A percentile compares a stretch with the other conserved stretches of the same genome.
phyloP scores from a whole-genome alignment of 1,284 basidiomycete genomes.

The Trametes pubescens region DNA sequence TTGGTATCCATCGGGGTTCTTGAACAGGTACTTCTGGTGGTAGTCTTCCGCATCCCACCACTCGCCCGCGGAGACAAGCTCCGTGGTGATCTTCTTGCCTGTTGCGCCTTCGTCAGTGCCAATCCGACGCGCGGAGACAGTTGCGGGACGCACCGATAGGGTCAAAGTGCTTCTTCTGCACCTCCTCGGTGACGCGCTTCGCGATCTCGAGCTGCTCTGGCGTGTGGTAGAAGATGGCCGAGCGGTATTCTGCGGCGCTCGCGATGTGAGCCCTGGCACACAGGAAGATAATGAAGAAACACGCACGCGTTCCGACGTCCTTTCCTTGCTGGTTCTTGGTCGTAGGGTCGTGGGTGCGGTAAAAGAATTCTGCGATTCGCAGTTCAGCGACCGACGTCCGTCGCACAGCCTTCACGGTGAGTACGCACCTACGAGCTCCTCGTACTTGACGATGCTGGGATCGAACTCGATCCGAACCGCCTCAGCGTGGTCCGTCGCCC shows the following conservation, averaged over 20 bases:
- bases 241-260: constrained; percentile 83
- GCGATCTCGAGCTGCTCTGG: constrained; percentile 82
- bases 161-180: constrained; percentile 87
- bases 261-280: not conserved
- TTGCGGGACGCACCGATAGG: constrained; percentile 56
- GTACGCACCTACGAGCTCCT: constrained; percentile 78
- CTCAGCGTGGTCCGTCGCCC: constrained; percentile 90
- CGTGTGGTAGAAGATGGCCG: constrained; percentile 87
- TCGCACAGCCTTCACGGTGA: not conserved
- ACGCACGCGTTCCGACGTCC: constrained; percentile 82
- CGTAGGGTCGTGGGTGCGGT: constrained; percentile 95
- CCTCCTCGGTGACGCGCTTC: constrained; percentile 82
- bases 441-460: constrained; percentile 79
- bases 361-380: constrained; percentile 80
- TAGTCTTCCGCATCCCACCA: constrained; percentile 91
- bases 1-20: constrained; percentile 67
- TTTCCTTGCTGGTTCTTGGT: constrained; percentile 81
- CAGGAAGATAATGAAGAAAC: not conserved
- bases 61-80: constrained; percentile 67
- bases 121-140: not conserved
- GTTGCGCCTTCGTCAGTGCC: not conserved
- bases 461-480: constrained; percentile 89
- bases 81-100: constrained; percentile 79
- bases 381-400: constrained; percentile 1
- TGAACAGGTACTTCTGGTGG: constrained; percentile 86